Base-by-base conservation (phyloP, 2,329 filamentous ascomycete species). In the Fusarium acutatum region DNA sequence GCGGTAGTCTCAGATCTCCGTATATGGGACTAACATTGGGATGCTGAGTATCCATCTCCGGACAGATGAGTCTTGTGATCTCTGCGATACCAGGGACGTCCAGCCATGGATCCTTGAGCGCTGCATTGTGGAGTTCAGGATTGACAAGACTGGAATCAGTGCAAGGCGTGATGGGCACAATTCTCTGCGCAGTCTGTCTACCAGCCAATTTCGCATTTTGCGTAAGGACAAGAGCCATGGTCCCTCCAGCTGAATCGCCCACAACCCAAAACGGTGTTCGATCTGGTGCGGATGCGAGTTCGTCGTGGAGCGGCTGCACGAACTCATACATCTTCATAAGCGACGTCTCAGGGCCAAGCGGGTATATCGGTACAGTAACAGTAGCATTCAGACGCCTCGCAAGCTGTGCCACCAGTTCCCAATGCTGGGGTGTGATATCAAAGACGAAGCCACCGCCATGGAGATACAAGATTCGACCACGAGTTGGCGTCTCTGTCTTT, bases 401-500 rank as follows among this genome's bases (percentile, higher is more conserved):
- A 37, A 81, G 71, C 47, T 69, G 59, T 10, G 75, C 75, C 37
- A 77, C 72, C 26, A 81, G 44, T 41, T 64, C 58, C 80, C 80
- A 82, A n/a, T 82, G 80, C 62, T 69, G 64, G 6, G 54, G 57
- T 1, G 60, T 61, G 46, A 81, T 78, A 38, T 79, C 79, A 60
- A 80, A 80, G 63, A 81, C 70, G 56, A 80, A 77, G 50, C 73
- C 74, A 28, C 80, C 80, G 53, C 80, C 80, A 49, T 81, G 80
- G 28, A 79, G 71, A 57, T 81, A 81, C 40, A 81, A 60, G 43
- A 81, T 76, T 22, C 79, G 79, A 5, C 74, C 77, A 38, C 77
- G 70, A 35, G 72, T 71, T 3, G 79, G 78, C 41, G 72, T 68
- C 43, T 79, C 79, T 10, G 79, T 77, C 65, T 81, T 80, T 59